Percentiles rank a stretch among this genome's conserved stretches.
These are phyloP conservation scores for Colletotrichum sp. DNA, from an alignment of 2,329 filamentous ascomycete genomes.

Conservation along the genomic window DNA sequence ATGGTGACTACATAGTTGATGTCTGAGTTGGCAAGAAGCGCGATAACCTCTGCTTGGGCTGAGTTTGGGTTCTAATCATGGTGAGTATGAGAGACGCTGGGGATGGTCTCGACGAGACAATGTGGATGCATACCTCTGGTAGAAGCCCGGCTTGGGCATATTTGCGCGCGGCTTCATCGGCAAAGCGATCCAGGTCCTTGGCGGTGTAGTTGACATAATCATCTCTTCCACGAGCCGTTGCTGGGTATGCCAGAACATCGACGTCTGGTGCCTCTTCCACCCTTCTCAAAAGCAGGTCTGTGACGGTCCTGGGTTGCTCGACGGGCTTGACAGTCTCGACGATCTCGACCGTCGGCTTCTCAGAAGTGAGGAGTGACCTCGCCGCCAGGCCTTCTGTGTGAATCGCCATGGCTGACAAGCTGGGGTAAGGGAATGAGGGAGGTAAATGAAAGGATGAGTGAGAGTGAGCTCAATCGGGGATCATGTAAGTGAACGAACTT, in stretches of 20 bases:
- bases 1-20: slow-evolving; percentile 58
- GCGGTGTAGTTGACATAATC: slow-evolving; percentile 29
- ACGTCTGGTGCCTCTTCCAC: slow-evolving; percentile 4
- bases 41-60: slow-evolving; percentile 42
- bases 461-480: background rate
- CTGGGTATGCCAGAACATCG: slow-evolving; percentile 26
- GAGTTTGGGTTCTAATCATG: background rate
- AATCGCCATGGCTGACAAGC: background rate
- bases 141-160: slow-evolving; percentile 11
- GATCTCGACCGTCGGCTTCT: slow-evolving; percentile 7
- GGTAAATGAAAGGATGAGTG: background rate
- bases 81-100: background rate
- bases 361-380: background rate
- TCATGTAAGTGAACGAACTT: background rate
- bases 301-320: background rate
- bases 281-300: background rate
- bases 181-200: slow-evolving; percentile 26
- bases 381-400: background rate
- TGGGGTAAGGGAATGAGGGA: background rate
- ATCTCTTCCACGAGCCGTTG: slow-evolving; percentile 19
- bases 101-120: background rate
- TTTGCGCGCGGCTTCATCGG: slow-evolving; percentile 24
- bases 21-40: slow-evolving; percentile 52
- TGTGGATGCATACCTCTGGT: slow-evolving; percentile 4
- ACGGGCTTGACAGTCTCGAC: slow-evolving; percentile 11